A percentile compares a stretch with the other conserved stretches of the same genome.
These are phyloP conservation scores for Colletotrichum noveboracense DNA, from an alignment of 2,329 filamentous ascomycete species.

Conservation along the genomic window DNA sequence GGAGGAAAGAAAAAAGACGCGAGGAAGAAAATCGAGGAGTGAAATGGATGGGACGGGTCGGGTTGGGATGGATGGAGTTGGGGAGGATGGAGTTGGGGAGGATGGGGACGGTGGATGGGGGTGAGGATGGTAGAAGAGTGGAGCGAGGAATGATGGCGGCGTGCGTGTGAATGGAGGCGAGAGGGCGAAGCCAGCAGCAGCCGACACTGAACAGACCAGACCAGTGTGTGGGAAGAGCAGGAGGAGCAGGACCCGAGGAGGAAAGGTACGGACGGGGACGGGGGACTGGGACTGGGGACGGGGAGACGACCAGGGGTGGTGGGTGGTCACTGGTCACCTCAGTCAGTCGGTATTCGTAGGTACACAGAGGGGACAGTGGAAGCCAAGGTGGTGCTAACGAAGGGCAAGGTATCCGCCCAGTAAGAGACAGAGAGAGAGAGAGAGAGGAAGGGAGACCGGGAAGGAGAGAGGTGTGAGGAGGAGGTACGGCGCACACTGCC, in stretches of 20 bases:
- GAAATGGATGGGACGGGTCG: constrained; percentile 18
- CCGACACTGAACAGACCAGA: neutral
- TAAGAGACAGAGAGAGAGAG: neutral
- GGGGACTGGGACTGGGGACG: neutral
- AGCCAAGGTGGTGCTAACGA: neutral
- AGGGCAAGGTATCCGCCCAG: neutral
- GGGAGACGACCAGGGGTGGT: neutral
- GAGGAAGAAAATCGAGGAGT: constrained; percentile 14
- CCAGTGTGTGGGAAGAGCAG: neutral
- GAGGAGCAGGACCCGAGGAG: neutral
- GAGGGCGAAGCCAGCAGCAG: neutral
- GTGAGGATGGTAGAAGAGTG: constrained; percentile 16
- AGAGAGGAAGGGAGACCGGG: neutral
- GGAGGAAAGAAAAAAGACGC: neutral
- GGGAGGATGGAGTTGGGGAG: neutral
- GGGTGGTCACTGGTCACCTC: neutral
- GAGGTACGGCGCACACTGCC: neutral
- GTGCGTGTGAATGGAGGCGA: constrained; percentile 19
- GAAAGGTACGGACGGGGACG: neutral
- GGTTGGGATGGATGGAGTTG: constrained; percentile 20
- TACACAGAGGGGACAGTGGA: neutral
- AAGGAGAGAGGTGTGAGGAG: constrained; percentile 35
- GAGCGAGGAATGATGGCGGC: constrained; percentile 21
- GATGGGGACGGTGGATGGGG: neutral
- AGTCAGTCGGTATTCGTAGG: neutral